Evolutionary conservation across 2,329 filamentous ascomycete genomes (phyloP).

Genomic region (Neofusicoccum kwambonambiense): DNA sequence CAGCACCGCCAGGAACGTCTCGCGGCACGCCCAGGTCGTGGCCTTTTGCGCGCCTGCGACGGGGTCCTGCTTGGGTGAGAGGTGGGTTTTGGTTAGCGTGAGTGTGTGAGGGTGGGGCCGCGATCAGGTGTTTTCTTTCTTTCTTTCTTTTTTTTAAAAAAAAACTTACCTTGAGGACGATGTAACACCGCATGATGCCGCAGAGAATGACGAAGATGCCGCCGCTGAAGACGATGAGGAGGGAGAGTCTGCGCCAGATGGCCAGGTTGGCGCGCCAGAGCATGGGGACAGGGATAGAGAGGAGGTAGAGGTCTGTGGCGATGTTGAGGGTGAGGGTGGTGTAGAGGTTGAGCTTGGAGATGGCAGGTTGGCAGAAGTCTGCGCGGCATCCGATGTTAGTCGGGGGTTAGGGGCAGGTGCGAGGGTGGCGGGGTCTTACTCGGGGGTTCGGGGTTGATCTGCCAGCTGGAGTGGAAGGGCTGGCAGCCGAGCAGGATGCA

Average conservation of each 20-base stretch:
- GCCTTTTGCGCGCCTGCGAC: constrained; percentile 42
- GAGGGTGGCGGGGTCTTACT: constrained; percentile 19
- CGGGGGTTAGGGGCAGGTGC: not conserved
- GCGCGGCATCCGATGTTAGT: too few relatives aligned
- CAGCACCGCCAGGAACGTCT: constrained; percentile 47
- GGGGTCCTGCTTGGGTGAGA: constrained; percentile 30
- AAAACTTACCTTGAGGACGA: constrained; percentile 43
- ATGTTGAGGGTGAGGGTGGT: constrained; percentile 48
- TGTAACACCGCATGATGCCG: constrained; percentile 54
- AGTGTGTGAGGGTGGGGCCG: too few relatives aligned
- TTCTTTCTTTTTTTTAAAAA: too few relatives aligned
- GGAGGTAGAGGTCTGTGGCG: constrained; percentile 56
- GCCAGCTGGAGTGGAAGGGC: constrained; percentile 57
- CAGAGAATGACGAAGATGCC: constrained; percentile 57
- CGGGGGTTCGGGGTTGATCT: constrained; percentile 58
- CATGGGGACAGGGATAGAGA: constrained; percentile 58
- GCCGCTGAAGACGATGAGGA: constrained; percentile 56
- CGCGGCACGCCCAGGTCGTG: constrained; percentile 46
- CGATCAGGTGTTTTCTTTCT: too few relatives aligned
- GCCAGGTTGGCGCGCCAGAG: constrained; percentile 52
- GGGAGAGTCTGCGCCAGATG: constrained; percentile 52
- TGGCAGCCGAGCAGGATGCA: constrained; percentile 54
- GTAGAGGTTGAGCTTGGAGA: constrained; percentile 16
- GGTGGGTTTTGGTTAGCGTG: too few relatives aligned
- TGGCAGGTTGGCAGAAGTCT: constrained; percentile 14